Percentiles rank a stretch among this genome's conserved stretches.
These are phyloP conservation scores for Amanita phalloides DNA, from an alignment of 768 basidiomycete genomes.

Conservation along the genomic window DNA sequence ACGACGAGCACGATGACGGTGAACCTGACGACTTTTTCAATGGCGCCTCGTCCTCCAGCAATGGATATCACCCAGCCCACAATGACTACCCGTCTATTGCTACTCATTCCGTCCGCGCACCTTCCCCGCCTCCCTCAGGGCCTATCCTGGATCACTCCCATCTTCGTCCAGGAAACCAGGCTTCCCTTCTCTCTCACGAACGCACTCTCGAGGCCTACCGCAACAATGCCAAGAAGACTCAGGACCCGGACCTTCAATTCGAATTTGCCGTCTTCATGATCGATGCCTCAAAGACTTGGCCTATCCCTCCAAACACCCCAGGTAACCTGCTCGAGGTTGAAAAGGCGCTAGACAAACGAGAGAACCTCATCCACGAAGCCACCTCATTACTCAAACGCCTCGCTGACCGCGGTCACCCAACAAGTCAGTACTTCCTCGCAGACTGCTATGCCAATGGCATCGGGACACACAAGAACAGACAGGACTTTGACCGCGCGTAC, in stretches of 20 bases:
- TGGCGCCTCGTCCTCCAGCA: constrained; percentile 14
- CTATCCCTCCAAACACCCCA: constrained; percentile 57
- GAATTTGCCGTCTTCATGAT: constrained; percentile 99
- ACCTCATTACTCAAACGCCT: constrained; percentile 78
- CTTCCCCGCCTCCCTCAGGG: constrained; percentile 53
- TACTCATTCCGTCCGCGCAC: constrained; percentile 49
- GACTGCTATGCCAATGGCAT: constrained; percentile 99
- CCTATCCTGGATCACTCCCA: constrained; percentile 87
- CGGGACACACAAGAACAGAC: constrained; percentile 78
- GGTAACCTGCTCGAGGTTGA: constrained; percentile 77
- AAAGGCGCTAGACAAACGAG: constrained; percentile 69
- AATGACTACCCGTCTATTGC: constrained; percentile 23
- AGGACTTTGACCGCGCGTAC: constrained; percentile 96
- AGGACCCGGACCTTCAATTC: constrained; percentile 95
- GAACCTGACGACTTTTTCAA: constrained; percentile 38
- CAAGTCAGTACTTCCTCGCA: constrained; percentile 95
- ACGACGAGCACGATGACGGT: constrained; percentile 29
- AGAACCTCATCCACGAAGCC: constrained; percentile 86
- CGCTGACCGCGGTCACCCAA: constrained; percentile 88
- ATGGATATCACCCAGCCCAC: constrained; percentile 15
- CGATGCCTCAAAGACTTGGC: constrained; percentile 87
- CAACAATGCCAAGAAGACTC: constrained; percentile 95
- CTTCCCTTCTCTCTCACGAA: constrained; percentile 88
- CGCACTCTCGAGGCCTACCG: constrained; percentile 96
- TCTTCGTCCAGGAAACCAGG: constrained; percentile 85